Conservation (phyloP, 192 early-diverging fungal genomes). For the Entrophospora sp. region DNA sequence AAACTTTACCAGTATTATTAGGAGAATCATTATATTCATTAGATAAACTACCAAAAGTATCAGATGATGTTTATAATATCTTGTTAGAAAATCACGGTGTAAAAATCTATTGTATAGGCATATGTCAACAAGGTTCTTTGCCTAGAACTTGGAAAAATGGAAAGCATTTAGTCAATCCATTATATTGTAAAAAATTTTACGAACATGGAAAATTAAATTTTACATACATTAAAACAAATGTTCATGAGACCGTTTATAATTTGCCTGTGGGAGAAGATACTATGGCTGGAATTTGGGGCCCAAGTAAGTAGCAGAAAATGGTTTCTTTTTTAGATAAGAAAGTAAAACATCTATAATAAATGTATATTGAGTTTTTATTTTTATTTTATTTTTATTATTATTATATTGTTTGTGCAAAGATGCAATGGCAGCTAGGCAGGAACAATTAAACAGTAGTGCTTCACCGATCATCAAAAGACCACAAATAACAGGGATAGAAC, state of each 20-base stretch:
- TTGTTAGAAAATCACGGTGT: slow-evolving; percentile 55
- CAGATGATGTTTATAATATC: slow-evolving; percentile 44
- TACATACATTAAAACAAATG: slow-evolving; percentile 46
- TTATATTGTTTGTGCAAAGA: slow-evolving; percentile 17
- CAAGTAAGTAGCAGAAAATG: slow-evolving; percentile 23
- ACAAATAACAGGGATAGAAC: slow-evolving; percentile 66
- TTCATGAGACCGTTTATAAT: slow-evolving; percentile 54
- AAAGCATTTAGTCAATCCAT: slow-evolving; percentile 52
- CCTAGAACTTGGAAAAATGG: slow-evolving; percentile 67
- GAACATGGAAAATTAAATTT: slow-evolving; percentile 50
- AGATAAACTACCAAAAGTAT: slow-evolving; percentile 41
- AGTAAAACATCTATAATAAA: too few species aligned
- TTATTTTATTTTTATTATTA: background rate
- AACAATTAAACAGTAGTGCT: slow-evolving; percentile 21
- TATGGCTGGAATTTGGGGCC: slow-evolving; percentile 40
- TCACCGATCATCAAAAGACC: slow-evolving; percentile 23
- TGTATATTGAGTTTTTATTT: too few species aligned
- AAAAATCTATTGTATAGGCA: slow-evolving; percentile 48
- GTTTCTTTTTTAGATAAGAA: too few species aligned
- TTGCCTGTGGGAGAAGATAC: slow-evolving; percentile 46
- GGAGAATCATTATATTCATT: slow-evolving; percentile 49
- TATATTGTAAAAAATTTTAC: slow-evolving; percentile 56
- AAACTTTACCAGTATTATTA: slow-evolving; percentile 65
- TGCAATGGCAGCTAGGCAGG: slow-evolving; percentile 21
- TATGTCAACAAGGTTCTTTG: slow-evolving; percentile 49